phyloP scores from a whole-genome alignment of 148 eudicot species.

The Drosera capensis region DNA sequence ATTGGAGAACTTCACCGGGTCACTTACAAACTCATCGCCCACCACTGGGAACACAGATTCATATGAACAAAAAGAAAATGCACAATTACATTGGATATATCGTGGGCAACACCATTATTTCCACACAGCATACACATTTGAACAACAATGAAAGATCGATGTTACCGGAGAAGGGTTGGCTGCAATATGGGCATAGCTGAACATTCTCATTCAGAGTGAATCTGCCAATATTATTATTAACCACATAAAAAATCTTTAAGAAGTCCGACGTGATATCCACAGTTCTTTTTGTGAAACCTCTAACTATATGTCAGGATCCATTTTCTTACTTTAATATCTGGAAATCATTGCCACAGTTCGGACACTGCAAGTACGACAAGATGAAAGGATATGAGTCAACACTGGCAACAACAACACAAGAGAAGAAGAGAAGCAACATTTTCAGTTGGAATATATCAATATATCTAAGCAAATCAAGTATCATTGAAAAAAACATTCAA shows the following conservation, averaged over 20 bases:
- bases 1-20: constrained; percentile 57
- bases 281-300: neutral
- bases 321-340: constrained; percentile 69
- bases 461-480: too few relatives aligned
- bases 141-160: neutral
- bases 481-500: too few relatives aligned
- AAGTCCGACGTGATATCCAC: neutral
- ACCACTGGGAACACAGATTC: constrained; percentile 34
- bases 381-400: constrained; percentile 1
- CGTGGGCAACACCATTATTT: neutral
- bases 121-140: neutral
- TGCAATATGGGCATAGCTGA: constrained; percentile 76
- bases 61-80: neutral
- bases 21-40: constrained; percentile 52
- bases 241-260: neutral
- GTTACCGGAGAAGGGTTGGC: constrained; percentile 86
- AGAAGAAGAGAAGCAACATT: too few relatives aligned
- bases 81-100: neutral
- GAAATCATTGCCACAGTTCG: constrained; percentile 76
- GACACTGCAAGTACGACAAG: constrained; percentile 52
- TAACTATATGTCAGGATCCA: constrained; percentile 2
- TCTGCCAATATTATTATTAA: constrained; percentile 27
- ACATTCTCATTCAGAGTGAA: constrained; percentile 54
- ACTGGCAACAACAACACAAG: neutral
- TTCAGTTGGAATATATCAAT: too few relatives aligned